Conservation (phyloP, 2,329 filamentous ascomycete species). For the Berkeleyomyces rouxiae region DNA sequence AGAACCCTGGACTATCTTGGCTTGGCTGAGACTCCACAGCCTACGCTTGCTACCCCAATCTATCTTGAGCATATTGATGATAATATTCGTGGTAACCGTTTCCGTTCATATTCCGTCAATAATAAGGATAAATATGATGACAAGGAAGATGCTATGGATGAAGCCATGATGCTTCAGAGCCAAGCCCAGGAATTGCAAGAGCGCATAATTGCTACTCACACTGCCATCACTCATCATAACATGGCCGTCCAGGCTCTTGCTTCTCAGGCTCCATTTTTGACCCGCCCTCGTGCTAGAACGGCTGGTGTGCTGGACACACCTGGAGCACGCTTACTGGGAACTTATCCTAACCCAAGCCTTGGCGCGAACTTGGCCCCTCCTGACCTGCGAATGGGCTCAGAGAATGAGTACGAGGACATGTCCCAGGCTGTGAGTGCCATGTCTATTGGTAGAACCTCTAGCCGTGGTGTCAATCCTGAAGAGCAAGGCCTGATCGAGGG, state of each 20-base stretch:
- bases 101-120: constrained; percentile 96
- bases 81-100: constrained; percentile 65
- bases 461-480: constrained; percentile 52
- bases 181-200: constrained; percentile 45
- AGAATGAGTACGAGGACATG: constrained; percentile 63
- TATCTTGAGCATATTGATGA: constrained; percentile 62
- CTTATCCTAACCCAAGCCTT: constrained; percentile 49
- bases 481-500: constrained; percentile 63
- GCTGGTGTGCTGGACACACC: constrained; percentile 80
- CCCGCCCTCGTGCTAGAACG: constrained; percentile 73
- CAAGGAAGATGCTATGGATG: constrained; percentile 62
- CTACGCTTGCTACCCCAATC: constrained; percentile 51
- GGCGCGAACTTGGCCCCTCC: constrained; percentile 60
- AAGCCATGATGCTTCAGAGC: constrained; percentile 32
- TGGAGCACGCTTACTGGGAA: constrained; percentile 45
- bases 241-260: constrained; percentile 84
- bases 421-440: constrained; percentile 70
- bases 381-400: constrained; percentile 58
- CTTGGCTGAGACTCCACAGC: constrained; percentile 81
- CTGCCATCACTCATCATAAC: constrained; percentile 76
- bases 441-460: constrained; percentile 50
- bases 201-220: constrained; percentile 46
- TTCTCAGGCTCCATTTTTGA: constrained; percentile 57
- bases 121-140: constrained; percentile 95
- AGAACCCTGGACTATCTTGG: constrained; percentile 92